phyloP scores from a whole-genome alignment of 2,329 filamentous ascomycete genomes.

The Botrytis sinoallii region DNA sequence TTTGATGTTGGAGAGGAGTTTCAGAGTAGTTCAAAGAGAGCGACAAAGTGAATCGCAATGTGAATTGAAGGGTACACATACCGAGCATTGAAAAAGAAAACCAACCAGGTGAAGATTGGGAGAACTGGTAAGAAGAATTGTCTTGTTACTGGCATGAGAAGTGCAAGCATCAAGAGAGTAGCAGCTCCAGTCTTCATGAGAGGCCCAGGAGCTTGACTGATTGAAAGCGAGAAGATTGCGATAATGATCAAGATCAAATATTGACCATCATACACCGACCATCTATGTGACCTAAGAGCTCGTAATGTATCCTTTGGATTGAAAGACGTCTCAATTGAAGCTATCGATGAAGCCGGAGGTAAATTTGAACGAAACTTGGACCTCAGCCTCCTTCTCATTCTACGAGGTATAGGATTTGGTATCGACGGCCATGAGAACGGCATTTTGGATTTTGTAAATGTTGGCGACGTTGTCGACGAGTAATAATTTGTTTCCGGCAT shows the following conservation, averaged over 20 bases:
- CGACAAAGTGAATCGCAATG: neutral
- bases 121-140: slow-evolving; percentile 90
- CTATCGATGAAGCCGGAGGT: slow-evolving; percentile 68
- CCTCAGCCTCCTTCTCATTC: slow-evolving; percentile 63
- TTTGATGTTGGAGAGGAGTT: slow-evolving; percentile 16
- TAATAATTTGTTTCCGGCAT: slow-evolving; percentile 33
- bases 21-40: slow-evolving; percentile 19
- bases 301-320: slow-evolving; percentile 75
- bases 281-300: slow-evolving; percentile 72
- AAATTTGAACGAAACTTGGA: slow-evolving; percentile 66
- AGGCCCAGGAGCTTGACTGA: slow-evolving; percentile 76
- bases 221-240: slow-evolving; percentile 76
- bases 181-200: slow-evolving; percentile 73
- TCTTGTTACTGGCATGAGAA: slow-evolving; percentile 78
- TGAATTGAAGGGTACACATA: slow-evolving; percentile 49
- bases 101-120: slow-evolving; percentile 79
- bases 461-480: slow-evolving; percentile 30
- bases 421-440: slow-evolving; percentile 48
- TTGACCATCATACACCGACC: slow-evolving; percentile 80
- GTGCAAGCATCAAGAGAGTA: slow-evolving; percentile 62
- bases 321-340: slow-evolving; percentile 76
- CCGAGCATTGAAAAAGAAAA: slow-evolving; percentile 77
- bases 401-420: slow-evolving; percentile 57
- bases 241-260: slow-evolving; percentile 73
- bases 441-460: slow-evolving; percentile 36